Evolutionary conservation across 1,284 basidiomycete species (phyloP).

Genomic region (Crepidotus sp.): DNA sequence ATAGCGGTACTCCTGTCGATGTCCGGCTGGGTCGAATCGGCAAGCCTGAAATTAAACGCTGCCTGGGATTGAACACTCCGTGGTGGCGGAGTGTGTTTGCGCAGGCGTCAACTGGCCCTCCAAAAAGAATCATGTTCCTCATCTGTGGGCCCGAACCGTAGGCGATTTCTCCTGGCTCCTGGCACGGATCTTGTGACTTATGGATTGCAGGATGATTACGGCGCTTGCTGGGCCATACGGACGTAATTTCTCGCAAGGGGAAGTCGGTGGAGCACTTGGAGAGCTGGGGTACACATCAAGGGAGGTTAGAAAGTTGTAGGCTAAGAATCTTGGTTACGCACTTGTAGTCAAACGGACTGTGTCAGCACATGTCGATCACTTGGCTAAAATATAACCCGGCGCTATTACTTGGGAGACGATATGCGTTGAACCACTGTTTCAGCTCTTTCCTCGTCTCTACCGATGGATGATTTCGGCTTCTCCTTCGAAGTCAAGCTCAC

Average conservation of each 20-base stretch:
- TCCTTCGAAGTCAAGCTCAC: slow-evolving; percentile 16
- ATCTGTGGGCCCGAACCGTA: slow-evolving; percentile 76
- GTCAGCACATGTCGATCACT: neutral
- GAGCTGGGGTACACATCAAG: slow-evolving; percentile 52
- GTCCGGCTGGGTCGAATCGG: slow-evolving; percentile 41
- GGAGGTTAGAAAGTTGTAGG: slow-evolving; percentile 67
- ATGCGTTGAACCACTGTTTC: too few species aligned
- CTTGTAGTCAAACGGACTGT: neutral
- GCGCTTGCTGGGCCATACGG: slow-evolving; percentile 71
- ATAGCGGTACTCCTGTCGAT: slow-evolving; percentile 24
- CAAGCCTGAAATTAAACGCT: slow-evolving; percentile 36
- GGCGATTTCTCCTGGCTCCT: slow-evolving; percentile 24
- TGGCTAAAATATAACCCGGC: neutral
- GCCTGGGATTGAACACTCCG: slow-evolving; percentile 25
- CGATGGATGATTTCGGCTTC: slow-evolving; percentile 15
- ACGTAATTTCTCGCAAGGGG: slow-evolving; percentile 66
- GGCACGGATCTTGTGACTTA: neutral
- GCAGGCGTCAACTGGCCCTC: slow-evolving; percentile 12
- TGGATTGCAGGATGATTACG: slow-evolving; percentile 52
- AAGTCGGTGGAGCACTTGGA: slow-evolving; percentile 57
- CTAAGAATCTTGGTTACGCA: too few species aligned
- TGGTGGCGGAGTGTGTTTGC: slow-evolving; percentile 40
- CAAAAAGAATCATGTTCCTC: slow-evolving; percentile 47
- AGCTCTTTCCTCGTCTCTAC: neutral
- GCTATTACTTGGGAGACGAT: too few species aligned